A percentile compares a stretch with the other conserved stretches of the same genome.
phyloP scores from a whole-genome alignment of 2,329 filamentous ascomycete genomes.

The Blastomyces parvus region DNA sequence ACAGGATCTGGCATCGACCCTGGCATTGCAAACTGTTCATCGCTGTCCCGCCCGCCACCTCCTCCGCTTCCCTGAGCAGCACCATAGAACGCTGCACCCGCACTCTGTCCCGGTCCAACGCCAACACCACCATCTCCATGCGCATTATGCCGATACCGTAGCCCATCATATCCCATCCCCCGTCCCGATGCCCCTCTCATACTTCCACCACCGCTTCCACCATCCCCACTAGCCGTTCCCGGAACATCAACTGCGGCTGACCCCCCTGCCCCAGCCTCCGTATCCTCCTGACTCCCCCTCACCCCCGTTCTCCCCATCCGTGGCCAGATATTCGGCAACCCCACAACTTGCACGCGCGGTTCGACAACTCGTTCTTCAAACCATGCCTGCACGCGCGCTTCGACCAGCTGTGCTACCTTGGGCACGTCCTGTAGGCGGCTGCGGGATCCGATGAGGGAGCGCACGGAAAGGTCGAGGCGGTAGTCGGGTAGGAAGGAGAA shows the following conservation, averaged over 20 bases:
- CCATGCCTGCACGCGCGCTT: conserved; percentile 56
- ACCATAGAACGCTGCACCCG: conserved; percentile 20
- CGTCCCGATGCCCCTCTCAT: conserved; percentile 15
- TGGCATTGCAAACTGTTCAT: conserved; percentile 32
- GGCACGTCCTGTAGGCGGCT: conserved; percentile 56
- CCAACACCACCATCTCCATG: conserved; percentile 20
- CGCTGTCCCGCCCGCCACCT: conserved; percentile 22
- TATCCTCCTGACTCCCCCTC: conserved; percentile 34
- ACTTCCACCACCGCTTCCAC: conserved; percentile 15
- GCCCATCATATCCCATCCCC: conserved; percentile 25
- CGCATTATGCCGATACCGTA: conserved; percentile 6
- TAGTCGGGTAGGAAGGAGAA: conserved; percentile 73
- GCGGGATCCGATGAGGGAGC: conserved; percentile 54
- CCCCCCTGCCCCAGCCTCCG: conserved; percentile 20
- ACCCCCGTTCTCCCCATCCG: conserved; percentile 44
- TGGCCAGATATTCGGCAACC: conserved; percentile 53
- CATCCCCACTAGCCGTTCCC: conserved; percentile 1
- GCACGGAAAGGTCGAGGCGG: conserved; percentile 55
- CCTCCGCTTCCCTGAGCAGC: conserved; percentile 26
- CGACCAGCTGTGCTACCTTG: conserved; percentile 57
- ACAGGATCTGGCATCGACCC: conserved; percentile 28
- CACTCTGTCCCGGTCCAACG: conserved; percentile 11
- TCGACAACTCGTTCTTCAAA: conserved; percentile 59
- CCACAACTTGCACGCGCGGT: conserved; percentile 56
- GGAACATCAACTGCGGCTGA: neutral